Percentiles rank a stretch among this genome's conserved stretches.
These are phyloP conservation scores for Cordyceps javanica DNA, from an alignment of 2,329 filamentous ascomycete species.

Conservation along the genomic window DNA sequence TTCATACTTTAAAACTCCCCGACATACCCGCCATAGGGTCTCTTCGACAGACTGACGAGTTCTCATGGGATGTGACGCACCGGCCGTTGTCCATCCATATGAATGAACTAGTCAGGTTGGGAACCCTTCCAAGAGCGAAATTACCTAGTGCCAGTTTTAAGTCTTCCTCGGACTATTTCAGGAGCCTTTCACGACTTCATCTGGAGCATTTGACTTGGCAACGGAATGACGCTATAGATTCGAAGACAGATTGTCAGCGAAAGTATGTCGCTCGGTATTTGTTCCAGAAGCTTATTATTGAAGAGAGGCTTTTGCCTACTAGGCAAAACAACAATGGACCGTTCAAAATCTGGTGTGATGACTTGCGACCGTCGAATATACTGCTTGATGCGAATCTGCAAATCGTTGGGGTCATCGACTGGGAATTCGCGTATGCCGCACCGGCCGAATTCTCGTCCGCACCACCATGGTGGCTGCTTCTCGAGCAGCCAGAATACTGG, in stretches of 20 bases:
- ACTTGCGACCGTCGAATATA: neutral
- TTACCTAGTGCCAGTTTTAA: neutral
- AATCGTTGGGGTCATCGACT: neutral
- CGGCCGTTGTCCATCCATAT: neutral
- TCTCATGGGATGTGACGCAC: neutral
- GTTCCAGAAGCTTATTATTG: neutral
- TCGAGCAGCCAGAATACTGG: conserved; percentile 4
- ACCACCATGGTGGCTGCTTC: neutral
- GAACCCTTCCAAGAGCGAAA: neutral
- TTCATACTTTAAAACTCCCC: neutral
- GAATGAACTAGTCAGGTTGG: neutral
- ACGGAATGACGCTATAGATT: neutral
- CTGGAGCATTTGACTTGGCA: neutral
- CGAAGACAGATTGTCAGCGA: neutral
- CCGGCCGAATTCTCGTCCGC: neutral
- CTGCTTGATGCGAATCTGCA: neutral
- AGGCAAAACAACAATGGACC: neutral
- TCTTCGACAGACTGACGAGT: neutral
- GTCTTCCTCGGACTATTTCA: neutral
- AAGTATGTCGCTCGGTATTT: neutral
- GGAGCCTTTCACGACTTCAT: neutral
- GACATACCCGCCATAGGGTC: neutral
- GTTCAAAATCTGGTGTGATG: neutral
- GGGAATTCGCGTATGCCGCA: neutral
- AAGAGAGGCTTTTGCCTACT: neutral